Evolutionary conservation across 164 flowering plant species (phyloP), one percentile per base, ranked within the genome.

Genomic region (Vitis rotundifolia): DNA sequence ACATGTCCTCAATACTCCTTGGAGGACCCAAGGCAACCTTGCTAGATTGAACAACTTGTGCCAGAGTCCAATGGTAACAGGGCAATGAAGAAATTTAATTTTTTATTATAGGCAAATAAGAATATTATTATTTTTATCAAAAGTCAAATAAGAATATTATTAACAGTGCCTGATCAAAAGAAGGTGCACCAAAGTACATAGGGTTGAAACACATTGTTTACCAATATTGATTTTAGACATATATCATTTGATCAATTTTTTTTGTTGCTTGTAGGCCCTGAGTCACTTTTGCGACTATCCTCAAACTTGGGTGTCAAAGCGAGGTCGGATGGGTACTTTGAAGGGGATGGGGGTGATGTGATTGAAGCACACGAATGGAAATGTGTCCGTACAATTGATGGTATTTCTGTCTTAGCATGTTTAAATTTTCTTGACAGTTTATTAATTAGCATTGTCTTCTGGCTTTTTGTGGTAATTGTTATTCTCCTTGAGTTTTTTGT

Each of bases 351-450:
- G 52, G 86, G 85, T 29, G 95, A 93, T 88, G 93, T 85, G 26
- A 61, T 87, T 77, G 98, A 91, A 78, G 87, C 87, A 57, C 86
- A 93, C 79, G 75, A 89, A 48, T 93, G 98, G 97, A 93, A 85
- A 80, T 91, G 95, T 77, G 86, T 91, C 52, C 85, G 84, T 49
- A 83, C 93, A 54, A 65, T 88, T 16, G 84, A 90, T 78, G 98
- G 98, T 91, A 83, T 44, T 51, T 75, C 37, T 28, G 2, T 57
- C 44, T 49, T 11, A 63, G 14, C 26, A 28, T 62, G 54, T 70
- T 70, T 10, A 49, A 22, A 12, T 28, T 44, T 56, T 2, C 37
- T 47, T 1, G 19, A 52, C 49, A n/a, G 62, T 12, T 18, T 44
- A 52, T 37, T 6, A 49, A 22, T 59, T 18, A 37, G 19, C 19